Evolutionary conservation across 345 rosid genomes (phyloP), one percentile per base, ranked within the genome.

Genomic region (Adansonia digitata): DNA sequence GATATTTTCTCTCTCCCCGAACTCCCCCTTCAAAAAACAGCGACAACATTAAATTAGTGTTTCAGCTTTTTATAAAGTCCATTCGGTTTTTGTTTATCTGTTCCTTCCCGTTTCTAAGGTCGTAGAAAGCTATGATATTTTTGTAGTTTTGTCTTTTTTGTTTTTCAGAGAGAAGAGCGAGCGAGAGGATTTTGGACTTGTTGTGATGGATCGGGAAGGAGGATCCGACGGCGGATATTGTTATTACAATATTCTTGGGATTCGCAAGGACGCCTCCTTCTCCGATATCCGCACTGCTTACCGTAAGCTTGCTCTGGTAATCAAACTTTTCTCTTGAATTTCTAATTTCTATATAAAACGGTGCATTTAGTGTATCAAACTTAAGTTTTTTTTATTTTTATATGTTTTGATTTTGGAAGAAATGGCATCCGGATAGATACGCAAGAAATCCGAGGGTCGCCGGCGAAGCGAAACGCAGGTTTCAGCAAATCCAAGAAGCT

Each of bases 341-440:
- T 64, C 17, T 17, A 17, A 17, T 34, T 74, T 29, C 0, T 0
- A 2, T 17, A 26, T 15, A 11, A 34, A 71, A n/a, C 5, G 31
- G 0, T 5, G 0, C 8, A 13, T 49, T 22, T 24, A 11, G 53
- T 13, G 13, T 18, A 61, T 15, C 45, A 43, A 26, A 8, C 15
- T 49, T 0, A 27, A 3, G 1, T 61, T 7, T 39, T 4, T 5
- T 18, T n/a, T 3, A 3, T 27, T 31, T 56, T 53, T 22, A 22
- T 6, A 8, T 17, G 0, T 67, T 20, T 63, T 14, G 2, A 2
- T 27, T 3, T 48, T 15, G 74, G 77, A 62, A 92, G 97, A 88
- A 88, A 85, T 94, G 98, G 98, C 98, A 92, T 64, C 98, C 98
- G 13, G 98, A 94, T 75, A 84, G 87, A 76, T 88, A 82, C 85